Percentiles rank a stretch among this genome's conserved stretches.
Evolutionary conservation across 2,329 filamentous ascomycete genomes (phyloP).

Genomic region (Ceratocystis eucalypticola): DNA sequence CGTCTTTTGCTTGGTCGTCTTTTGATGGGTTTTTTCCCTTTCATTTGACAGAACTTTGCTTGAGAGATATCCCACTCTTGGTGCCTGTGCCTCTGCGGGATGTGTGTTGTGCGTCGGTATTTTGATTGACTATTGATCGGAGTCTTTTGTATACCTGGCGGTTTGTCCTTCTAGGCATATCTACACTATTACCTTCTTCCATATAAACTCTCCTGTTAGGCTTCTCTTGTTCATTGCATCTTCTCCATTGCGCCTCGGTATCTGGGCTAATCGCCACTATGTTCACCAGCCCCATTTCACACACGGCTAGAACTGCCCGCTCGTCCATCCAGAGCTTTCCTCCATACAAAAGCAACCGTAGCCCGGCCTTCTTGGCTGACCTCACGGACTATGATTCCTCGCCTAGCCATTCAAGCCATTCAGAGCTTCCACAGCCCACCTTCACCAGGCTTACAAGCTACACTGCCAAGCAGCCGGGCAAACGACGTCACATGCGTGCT

Average conservation of each 20-base stretch:
- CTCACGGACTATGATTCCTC: neutral
- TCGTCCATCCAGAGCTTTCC: neutral
- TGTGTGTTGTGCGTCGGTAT: too few relatives aligned
- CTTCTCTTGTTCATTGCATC: neutral
- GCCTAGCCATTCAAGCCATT: neutral
- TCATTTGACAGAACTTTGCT: too few relatives aligned
- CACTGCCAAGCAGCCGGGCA: neutral
- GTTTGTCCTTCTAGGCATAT: too few relatives aligned
- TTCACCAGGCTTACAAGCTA: neutral
- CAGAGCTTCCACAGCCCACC: neutral
- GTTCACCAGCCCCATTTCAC: neutral
- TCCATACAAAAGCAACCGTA: neutral
- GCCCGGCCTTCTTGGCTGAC: neutral
- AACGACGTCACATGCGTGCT: neutral
- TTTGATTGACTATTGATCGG: too few relatives aligned
- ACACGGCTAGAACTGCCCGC: neutral
- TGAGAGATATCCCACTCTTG: too few relatives aligned
- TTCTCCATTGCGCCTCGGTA: neutral
- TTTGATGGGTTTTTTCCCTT: too few relatives aligned
- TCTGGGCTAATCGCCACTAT: neutral
- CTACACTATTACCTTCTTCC: too few relatives aligned
- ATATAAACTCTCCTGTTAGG: neutral
- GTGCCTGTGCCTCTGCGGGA: too few relatives aligned
- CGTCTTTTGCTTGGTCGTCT: neutral
- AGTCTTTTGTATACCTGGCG: too few relatives aligned